Base-by-base conservation (phyloP, 2,329 filamentous ascomycete species). In the Colletotrichum orchidophilum region DNA sequence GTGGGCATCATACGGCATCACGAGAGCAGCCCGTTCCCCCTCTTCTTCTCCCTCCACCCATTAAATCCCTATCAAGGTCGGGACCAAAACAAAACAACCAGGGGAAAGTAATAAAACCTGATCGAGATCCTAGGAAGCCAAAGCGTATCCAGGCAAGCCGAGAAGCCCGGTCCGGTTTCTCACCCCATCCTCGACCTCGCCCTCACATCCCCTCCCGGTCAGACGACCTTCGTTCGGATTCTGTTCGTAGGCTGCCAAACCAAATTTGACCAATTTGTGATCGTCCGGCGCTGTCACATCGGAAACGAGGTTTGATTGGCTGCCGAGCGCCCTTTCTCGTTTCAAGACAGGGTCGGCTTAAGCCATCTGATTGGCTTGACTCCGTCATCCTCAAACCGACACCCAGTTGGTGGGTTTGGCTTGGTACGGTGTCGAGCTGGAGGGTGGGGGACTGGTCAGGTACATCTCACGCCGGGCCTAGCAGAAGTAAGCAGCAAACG, bases 211-310 rank as follows among this genome's bases (percentile, higher is more conserved):
- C 64, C 69, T 55, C 68, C 27, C 21, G 39, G 69, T 71, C 65
- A 69, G 65, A 71, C 64, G 53, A 29, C 58, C 52, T 35, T 33
- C n/a, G 63, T 68, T 62, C 68, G 52, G 39, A 67, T 62, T 42
- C 27, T 53, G n/a, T 31, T 62, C 27, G 49, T 62, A 29, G 59
- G 59, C 42, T 62, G 59, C 42, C 59, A 35, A 35, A 21, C 31
- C 60, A 24, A 27, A 53, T 21, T 42, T 33, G 27, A 52, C 49
- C 35, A 21, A 52, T 50, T 63, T 33, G 33, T 71, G 69, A 71
- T 71, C 64, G 64, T 50, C 64, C 61, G 35, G 59, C 53, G 70
- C 60, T 70, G 60, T 70, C 70, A 62, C 66, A 67, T 70, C 60
- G 26, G 31, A 60, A 70, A 61, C 66, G 52, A 42, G 49, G 33